A percentile compares a stretch with the other conserved stretches of the same genome.
phyloP scores from a whole-genome alignment of 345 rosid genomes.

The Rhizophora mangle region DNA sequence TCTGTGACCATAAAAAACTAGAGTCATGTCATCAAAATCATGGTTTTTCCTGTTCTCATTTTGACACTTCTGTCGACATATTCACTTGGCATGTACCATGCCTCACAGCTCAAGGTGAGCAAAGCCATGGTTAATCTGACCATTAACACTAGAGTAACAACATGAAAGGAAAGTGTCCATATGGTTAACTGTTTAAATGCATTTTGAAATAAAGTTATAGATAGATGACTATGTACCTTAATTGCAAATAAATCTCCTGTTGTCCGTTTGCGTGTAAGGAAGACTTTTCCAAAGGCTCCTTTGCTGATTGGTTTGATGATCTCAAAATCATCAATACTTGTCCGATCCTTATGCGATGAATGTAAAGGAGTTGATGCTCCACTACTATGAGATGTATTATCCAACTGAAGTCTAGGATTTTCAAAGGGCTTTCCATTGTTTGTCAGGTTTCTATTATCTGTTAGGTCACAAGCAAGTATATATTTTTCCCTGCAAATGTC shows the following conservation, averaged over 20 bases:
- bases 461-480: constrained; percentile 55
- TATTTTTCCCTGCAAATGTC: constrained; percentile 64
- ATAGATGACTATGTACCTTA: constrained; percentile 43
- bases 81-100: neutral
- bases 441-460: constrained; percentile 39
- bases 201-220: neutral
- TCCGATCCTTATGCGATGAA: constrained; percentile 54
- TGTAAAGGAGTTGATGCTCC: constrained; percentile 46
- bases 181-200: neutral
- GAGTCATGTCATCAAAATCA: neutral
- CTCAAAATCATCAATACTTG: constrained; percentile 79
- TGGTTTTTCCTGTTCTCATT: neutral
- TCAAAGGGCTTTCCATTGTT: constrained; percentile 41
- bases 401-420: constrained; percentile 31
- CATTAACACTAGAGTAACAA: neutral
- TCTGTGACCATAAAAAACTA: neutral
- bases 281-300: constrained; percentile 86
- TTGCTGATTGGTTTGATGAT: constrained; percentile 82
- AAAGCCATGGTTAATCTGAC: neutral
- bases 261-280: constrained; percentile 76
- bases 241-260: constrained; percentile 89
- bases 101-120: neutral
- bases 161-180: neutral
- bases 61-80: neutral
- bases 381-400: constrained; percentile 49